phyloP scores from a whole-genome alignment of 768 basidiomycete species.

The Suillus spraguei region DNA sequence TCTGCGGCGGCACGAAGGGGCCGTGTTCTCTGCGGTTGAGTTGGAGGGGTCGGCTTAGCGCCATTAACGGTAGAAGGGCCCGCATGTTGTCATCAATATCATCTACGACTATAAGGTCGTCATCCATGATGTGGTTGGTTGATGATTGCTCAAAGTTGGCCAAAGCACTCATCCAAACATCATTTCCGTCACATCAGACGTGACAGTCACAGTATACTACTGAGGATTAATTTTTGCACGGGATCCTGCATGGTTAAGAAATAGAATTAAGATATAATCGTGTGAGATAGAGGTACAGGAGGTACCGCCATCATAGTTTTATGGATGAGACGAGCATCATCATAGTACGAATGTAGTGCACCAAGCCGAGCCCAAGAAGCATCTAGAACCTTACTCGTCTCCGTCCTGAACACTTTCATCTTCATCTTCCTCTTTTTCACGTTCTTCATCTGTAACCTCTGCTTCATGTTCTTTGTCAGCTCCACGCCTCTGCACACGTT shows the following conservation, averaged over 20 bases:
- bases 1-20: slow-evolving; percentile 36
- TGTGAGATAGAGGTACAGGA: background rate
- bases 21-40: slow-evolving; percentile 30
- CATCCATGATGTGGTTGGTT: slow-evolving; percentile 44
- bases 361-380: background rate
- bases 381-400: slow-evolving; percentile 5
- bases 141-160: background rate
- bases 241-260: background rate
- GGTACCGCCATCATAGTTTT: background rate
- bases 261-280: background rate
- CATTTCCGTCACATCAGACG: background rate
- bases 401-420: slow-evolving; percentile 17
- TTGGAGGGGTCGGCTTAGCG: slow-evolving; percentile 17
- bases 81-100: slow-evolving; percentile 48
- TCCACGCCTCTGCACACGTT: background rate
- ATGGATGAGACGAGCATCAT: background rate
- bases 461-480: background rate
- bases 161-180: background rate
- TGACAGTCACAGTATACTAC: background rate
- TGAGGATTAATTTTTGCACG: background rate
- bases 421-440: slow-evolving; percentile 12
- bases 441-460: slow-evolving; percentile 10
- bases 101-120: slow-evolving; percentile 65
- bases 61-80: slow-evolving; percentile 39
- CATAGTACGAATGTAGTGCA: background rate